A percentile compares a stretch with the other conserved stretches of the same genome.
Evolutionary conservation across 1,284 basidiomycete species (phyloP).

Genomic region (Ustilago bromivora): DNA sequence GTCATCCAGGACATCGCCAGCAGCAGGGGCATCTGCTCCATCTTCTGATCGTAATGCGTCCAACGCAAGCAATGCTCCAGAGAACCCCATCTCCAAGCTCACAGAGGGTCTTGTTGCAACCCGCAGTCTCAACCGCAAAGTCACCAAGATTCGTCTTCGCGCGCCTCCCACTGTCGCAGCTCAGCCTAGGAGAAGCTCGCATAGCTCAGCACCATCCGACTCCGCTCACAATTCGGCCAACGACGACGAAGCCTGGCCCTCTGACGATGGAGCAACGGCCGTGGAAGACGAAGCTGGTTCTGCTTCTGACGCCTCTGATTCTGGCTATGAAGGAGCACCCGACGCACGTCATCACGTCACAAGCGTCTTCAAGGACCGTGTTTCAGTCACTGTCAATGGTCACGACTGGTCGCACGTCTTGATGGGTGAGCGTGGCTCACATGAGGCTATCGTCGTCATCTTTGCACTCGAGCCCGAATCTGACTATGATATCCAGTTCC

Average conservation of each 20-base stretch:
- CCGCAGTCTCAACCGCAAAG: conserved; percentile 53
- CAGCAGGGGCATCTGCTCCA: background rate
- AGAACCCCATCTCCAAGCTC: conserved; percentile 44
- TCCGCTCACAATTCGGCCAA: conserved; percentile 38
- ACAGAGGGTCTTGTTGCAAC: conserved; percentile 56
- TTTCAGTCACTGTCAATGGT: conserved; percentile 59
- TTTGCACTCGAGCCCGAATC: conserved; percentile 58
- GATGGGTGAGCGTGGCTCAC: conserved; percentile 54
- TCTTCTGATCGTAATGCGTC: conserved; percentile 11
- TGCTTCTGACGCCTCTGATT: conserved; percentile 54
- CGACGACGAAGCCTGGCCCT: conserved; percentile 54
- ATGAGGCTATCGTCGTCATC: conserved; percentile 64
- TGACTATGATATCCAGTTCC: conserved; percentile 57
- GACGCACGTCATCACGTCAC: conserved; percentile 32
- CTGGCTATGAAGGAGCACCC: conserved; percentile 34
- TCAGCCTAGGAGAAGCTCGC: conserved; percentile 39
- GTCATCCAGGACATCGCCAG: conserved; percentile 8
- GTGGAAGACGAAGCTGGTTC: conserved; percentile 51
- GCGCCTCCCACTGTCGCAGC: conserved; percentile 36
- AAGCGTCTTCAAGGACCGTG: conserved; percentile 52
- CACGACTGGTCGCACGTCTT: conserved; percentile 60
- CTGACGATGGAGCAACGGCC: conserved; percentile 54
- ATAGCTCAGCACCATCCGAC: conserved; percentile 43
- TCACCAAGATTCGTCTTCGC: conserved; percentile 53
- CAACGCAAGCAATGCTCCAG: conserved; percentile 6